Evolutionary conservation across 2,329 filamentous ascomycete species (phyloP).

Genomic region (Xylariaceae sp.): DNA sequence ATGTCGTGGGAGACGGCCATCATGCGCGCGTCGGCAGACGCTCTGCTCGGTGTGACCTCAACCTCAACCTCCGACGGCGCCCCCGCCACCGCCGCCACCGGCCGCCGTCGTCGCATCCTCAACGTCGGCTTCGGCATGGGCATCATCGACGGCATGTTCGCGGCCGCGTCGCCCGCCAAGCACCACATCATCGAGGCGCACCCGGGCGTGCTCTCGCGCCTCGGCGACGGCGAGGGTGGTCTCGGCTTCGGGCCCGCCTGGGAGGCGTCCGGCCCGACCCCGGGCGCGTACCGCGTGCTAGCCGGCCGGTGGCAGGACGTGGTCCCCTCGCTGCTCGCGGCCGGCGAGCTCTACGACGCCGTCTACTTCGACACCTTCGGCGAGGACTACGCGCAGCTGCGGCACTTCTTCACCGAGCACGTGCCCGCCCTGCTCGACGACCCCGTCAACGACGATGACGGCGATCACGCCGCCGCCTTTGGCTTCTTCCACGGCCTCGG

Average conservation of each 20-base stretch:
- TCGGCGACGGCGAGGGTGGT: conserved; percentile 31
- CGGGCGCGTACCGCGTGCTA: conserved; percentile 66
- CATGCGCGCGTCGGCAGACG: conserved; percentile 69
- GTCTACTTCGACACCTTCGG: conserved; percentile 99
- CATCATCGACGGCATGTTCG: conserved; percentile 73
- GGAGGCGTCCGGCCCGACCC: conserved; percentile 47
- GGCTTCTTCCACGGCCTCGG: conserved; percentile 89
- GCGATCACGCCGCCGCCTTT: conserved; percentile 69
- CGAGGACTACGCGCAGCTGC: conserved; percentile 81
- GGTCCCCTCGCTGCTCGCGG: conserved; percentile 57
- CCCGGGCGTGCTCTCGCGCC: conserved; percentile 62
- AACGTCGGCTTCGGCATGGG: conserved; percentile 92
- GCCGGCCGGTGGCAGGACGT: conserved; percentile 76
- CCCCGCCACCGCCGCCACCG: conserved; percentile 22
- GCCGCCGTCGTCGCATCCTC: conserved; percentile 64
- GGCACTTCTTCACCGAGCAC: conserved; percentile 80
- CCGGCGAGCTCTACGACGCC: conserved; percentile 68
- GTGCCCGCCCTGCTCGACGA: conserved; percentile 71
- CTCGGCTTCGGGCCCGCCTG: conserved; percentile 48
- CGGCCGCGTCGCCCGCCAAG: conserved; percentile 54
- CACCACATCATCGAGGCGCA: conserved; percentile 89
- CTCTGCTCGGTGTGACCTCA: too few species aligned
- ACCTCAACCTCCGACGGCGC: too few species aligned
- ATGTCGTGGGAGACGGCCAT: conserved; percentile 89
- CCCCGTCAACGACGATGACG: conserved; percentile 59